Evolutionary conservation across 2,329 filamentous ascomycete genomes (phyloP).

Genomic region (Rhexocercosporidium sp.): DNA sequence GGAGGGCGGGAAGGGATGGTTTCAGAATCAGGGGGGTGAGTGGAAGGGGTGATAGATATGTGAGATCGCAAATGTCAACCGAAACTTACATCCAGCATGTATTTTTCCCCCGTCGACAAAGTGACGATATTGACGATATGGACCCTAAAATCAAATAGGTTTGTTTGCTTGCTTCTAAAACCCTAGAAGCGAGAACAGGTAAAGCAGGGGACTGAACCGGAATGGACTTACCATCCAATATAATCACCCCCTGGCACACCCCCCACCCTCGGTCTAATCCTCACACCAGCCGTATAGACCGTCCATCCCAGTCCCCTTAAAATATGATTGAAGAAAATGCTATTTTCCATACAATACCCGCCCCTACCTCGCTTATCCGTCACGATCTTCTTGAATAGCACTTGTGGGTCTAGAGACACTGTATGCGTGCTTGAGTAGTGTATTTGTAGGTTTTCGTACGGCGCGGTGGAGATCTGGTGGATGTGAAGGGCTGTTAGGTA

Average conservation of each 20-base stretch:
- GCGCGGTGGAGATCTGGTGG: slow-evolving; percentile 33
- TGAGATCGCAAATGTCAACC: no score
- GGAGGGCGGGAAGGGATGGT: no score
- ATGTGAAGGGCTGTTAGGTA: slow-evolving; percentile 35
- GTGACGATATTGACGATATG: slow-evolving; percentile 68
- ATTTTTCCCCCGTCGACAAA: slow-evolving; percentile 51
- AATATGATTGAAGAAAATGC: slow-evolving; percentile 59
- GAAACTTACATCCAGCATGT: slow-evolving; percentile 61
- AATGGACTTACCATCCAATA: slow-evolving; percentile 35
- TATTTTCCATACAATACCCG: slow-evolving; percentile 66
- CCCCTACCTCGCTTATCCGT: slow-evolving; percentile 47
- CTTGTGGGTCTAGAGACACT: slow-evolving; percentile 34
- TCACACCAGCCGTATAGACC: slow-evolving; percentile 57
- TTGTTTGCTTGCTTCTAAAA: not conserved
- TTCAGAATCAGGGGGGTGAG: no score
- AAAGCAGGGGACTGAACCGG: not conserved
- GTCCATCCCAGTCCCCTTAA: slow-evolving; percentile 57
- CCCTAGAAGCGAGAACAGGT: not conserved
- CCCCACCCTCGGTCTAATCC: slow-evolving; percentile 33
- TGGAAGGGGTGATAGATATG: no score
- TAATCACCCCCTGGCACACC: slow-evolving; percentile 36
- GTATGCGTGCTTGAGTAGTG: slow-evolving; percentile 35
- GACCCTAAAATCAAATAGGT: slow-evolving; percentile 43
- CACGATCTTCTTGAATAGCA: slow-evolving; percentile 38
- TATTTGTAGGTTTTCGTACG: slow-evolving; percentile 38